Percentiles rank a stretch among this genome's conserved stretches.
Conservation (phyloP, 23 red algal species). For the Agarophyton chilense region DNA sequence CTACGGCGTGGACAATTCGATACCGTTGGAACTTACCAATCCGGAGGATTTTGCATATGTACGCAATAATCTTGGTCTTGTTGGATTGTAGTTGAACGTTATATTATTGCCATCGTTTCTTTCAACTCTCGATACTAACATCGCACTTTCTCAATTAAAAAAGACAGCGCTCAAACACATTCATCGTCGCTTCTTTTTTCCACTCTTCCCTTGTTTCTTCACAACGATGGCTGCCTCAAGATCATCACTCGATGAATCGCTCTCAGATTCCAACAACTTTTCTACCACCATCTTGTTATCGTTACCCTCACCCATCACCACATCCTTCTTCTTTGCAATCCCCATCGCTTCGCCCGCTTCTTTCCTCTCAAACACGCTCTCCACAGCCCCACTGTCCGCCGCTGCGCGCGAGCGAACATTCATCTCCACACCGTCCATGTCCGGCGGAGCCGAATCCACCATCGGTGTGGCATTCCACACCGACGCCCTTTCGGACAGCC, state of each 20-base stretch:
- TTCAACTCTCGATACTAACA: not conserved
- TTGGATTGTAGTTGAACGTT: slow-evolving; percentile 64
- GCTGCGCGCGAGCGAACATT: not conserved
- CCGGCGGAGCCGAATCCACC: slow-evolving; percentile 15
- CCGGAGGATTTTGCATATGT: slow-evolving; percentile 92
- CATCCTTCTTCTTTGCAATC: not conserved
- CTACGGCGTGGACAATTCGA: slow-evolving; percentile 60
- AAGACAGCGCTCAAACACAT: not conserved
- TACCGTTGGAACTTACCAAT: slow-evolving; percentile 94
- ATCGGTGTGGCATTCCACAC: slow-evolving; percentile 61
- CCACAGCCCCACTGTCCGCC: not conserved
- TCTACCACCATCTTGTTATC: slow-evolving; percentile 23
- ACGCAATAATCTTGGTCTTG: slow-evolving; percentile 84
- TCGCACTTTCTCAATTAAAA: not conserved
- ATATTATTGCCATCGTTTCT: not conserved
- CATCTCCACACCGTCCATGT: not conserved
- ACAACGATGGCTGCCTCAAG: slow-evolving; percentile 30
- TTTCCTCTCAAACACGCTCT: not conserved
- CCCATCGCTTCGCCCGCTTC: not conserved
- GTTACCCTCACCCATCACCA: not conserved
- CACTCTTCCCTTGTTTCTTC: not conserved
- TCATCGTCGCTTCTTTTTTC: slow-evolving; percentile 11
- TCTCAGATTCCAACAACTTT: slow-evolving; percentile 20
- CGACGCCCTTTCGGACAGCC: not conserved
- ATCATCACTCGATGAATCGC: slow-evolving; percentile 47